Evolutionary conservation across 106 monocot genomes (phyloP), one percentile per base, ranked within the genome.

Genomic region (Dendrobium nobile): DNA sequence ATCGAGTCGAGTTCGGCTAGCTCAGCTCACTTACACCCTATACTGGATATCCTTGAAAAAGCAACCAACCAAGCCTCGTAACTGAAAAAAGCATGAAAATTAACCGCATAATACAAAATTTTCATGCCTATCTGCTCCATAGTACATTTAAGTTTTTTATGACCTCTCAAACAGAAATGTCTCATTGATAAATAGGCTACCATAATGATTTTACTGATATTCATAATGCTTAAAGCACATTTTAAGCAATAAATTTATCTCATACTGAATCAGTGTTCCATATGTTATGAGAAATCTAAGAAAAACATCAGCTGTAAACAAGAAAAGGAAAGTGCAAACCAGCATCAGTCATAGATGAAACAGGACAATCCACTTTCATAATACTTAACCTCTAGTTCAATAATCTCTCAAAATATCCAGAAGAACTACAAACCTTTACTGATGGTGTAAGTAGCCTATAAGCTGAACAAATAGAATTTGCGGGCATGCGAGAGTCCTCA

Each of bases 361-460:
- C 9, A 54, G 37, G 37, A 37, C 37, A 37, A 0, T 37, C 37
- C 37, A 37, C 37, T 37, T 37, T 37, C 37, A 37, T 37, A 37
- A 37, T 37, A 37, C 37, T 37, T 37, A 37, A 37, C 37, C 37
- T 37, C 37, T 24, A 64, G 64, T 64, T 22, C 5, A 51, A 64
- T 64, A 64, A 64, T 64, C n/a, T 26, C 64, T 24, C 64, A 22
- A 13, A 51, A 51, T 13, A 22, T 64, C 64, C 7, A 64, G 24
- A 22, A 64, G 64, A 31, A 33, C 18, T 70, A 26, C 75, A 72
- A 81, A 96, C 99, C 99, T 99, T 99, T 41, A 99, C 91, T 82
- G 99, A 91, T 73, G 95, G 92, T 56, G 99, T 93, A 84, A 99
- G 95, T 54, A 99, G 84, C 76, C 88, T 87, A 77, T 95, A 99